Base-by-base conservation (phyloP, 2,329 filamentous ascomycete species). In the Ophiostoma populinum region DNA sequence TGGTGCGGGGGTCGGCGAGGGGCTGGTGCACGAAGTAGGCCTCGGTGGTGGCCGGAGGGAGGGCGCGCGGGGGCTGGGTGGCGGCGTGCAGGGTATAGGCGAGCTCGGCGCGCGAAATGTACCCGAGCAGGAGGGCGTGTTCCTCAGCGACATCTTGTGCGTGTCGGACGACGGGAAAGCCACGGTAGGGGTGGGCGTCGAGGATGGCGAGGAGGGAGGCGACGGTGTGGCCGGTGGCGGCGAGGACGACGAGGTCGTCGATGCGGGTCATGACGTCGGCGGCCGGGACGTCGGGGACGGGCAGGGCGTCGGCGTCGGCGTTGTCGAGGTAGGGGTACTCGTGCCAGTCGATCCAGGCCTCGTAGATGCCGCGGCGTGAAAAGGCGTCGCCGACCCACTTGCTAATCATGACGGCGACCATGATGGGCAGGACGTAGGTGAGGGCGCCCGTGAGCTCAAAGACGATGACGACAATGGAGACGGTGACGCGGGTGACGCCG, bases 371-470 rank as follows among this genome's bases (percentile, higher is more conserved):
- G 33, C 79, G 74, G 37, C 82, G 81, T 18, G 82, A 85, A 54
- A 98, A 86, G 33, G 85, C 87, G 54, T 98, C 90, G 49, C 86
- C 90, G 18, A 93, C 83, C 90, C 90, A 98, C 59, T 98, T 98
- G 42, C 81, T 81, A 29, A 95, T 67, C 86, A 98, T 92, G 50
- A 98, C 90, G 28, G 86, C 85, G 43, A 98, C 81, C 90, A 98
- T 98, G 55, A 95, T 98, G 36, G 90, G 90, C 7, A 98, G 71
- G 32, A 98, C 87, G 51, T 95, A 95, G 1, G 85, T 92, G 19
- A 98, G 67, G 2, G 90, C 90, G 35, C 90, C 90, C 0, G 90
- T 98, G 37, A 98, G 75, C 60, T 98, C 90, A 50, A 98, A 98
- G 80, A 94, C 94, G 58, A 98, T 98, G 49, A 95, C 90, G 5